Conservation (phyloP, 2,329 filamentous ascomycete species). For the Apiospora phragmitis region DNA sequence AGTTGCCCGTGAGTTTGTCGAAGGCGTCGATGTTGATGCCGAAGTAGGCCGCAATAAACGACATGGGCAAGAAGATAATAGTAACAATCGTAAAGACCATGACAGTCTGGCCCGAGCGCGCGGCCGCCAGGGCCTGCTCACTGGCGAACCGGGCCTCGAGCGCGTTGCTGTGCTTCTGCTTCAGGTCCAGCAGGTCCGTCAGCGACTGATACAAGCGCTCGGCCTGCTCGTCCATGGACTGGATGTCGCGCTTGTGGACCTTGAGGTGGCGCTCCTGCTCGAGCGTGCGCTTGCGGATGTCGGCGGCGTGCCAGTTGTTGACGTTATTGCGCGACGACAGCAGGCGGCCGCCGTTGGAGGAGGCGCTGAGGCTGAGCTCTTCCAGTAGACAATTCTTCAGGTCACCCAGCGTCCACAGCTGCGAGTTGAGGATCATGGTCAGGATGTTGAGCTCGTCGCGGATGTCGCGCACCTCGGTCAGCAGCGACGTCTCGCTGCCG, state of each 20-base stretch:
- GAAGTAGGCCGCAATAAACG: constrained; percentile 85
- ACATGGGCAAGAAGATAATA: constrained; percentile 89
- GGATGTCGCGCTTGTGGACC: constrained; percentile 58
- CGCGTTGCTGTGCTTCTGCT: constrained; percentile 69
- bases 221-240: constrained; percentile 64
- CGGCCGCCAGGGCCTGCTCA: constrained; percentile 62
- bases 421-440: constrained; percentile 49
- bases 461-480: constrained; percentile 67
- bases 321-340: constrained; percentile 22
- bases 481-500: constrained; percentile 58
- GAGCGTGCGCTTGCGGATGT: constrained; percentile 54
- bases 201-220: constrained; percentile 60
- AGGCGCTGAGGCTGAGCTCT: constrained; percentile 24
- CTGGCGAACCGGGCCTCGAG: constrained; percentile 63
- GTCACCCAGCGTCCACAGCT: constrained; percentile 46
- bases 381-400: constrained; percentile 44
- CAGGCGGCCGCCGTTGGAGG: constrained; percentile 22
- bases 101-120: constrained; percentile 46
- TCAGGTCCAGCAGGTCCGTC: constrained; percentile 64
- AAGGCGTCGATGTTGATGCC: constrained; percentile 52
- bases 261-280: constrained; percentile 60
- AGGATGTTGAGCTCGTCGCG: constrained; percentile 68
- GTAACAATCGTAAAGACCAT: constrained; percentile 75
- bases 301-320: constrained; percentile 33
- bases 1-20: constrained; percentile 44